Conservation (phyloP, 768 basidiomycete genomes). For the Russula compacta region DNA sequence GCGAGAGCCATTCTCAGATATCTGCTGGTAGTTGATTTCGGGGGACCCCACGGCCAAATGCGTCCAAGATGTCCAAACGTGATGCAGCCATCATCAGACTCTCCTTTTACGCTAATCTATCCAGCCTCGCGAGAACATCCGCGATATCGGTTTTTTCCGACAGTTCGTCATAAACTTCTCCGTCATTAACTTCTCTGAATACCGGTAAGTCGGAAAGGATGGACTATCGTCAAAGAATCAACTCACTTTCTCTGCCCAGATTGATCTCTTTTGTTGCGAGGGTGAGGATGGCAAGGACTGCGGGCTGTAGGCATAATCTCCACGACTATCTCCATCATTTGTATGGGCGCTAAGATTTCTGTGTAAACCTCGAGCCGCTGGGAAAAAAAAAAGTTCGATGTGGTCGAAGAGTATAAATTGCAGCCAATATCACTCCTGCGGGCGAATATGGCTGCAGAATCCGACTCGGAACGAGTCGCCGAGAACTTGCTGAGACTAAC, state of each 20-base stretch:
- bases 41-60: no score
- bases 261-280: not conserved
- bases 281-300: not conserved
- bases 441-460: not conserved
- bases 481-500: no score
- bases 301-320: not conserved
- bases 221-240: not conserved
- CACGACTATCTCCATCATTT: not conserved
- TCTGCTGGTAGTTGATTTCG: not conserved
- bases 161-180: not conserved
- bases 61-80: no score
- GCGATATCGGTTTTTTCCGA: no score
- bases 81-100: no score
- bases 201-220: not conserved
- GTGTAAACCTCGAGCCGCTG: no score
- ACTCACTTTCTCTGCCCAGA: not conserved
- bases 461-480: no score
- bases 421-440: not conserved
- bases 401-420: not conserved
- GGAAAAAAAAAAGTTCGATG: no score
- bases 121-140: no score
- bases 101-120: no score
- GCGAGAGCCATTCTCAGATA: not conserved
- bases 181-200: not conserved
- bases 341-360: no score